phyloP scores from a whole-genome alignment of 768 basidiomycete genomes.

The Suillus variegatus region DNA sequence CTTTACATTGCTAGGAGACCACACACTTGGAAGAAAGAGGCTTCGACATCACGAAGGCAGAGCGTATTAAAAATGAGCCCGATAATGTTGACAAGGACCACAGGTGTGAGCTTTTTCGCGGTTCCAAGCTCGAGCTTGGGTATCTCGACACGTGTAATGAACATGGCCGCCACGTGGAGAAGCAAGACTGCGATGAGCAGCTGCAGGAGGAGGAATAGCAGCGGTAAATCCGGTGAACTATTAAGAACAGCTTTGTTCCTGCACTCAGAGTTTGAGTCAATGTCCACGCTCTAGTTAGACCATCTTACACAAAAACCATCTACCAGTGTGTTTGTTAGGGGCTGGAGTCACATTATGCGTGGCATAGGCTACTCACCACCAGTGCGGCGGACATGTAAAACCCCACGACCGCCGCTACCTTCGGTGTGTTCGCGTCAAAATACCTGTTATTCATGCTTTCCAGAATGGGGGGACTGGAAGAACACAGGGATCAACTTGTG shows the following conservation, averaged over 20 bases:
- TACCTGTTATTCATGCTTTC: conserved; percentile 19
- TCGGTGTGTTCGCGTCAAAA: conserved; percentile 37
- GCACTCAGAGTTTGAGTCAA: conserved; percentile 8
- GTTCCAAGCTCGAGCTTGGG: conserved; percentile 53
- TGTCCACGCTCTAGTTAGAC: background rate
- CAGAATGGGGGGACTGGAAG: conserved; percentile 1
- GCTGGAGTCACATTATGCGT: conserved; percentile 5
- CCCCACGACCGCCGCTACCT: conserved; percentile 69
- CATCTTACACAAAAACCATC: conserved; percentile 52
- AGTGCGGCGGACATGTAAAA: conserved; percentile 82
- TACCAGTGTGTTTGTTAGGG: conserved; percentile 18
- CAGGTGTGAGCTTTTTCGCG: conserved; percentile 60
- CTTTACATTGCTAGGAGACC: background rate
- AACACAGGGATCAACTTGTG: background rate
- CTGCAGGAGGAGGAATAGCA: conserved; percentile 68
- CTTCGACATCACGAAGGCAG: conserved; percentile 76
- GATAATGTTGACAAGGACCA: conserved; percentile 68
- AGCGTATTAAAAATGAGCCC: conserved; percentile 81
- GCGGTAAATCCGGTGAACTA: conserved; percentile 62
- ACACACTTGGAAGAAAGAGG: conserved; percentile 75
- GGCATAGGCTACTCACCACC: conserved; percentile 48
- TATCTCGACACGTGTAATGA: conserved; percentile 54
- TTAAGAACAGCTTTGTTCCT: conserved; percentile 81
- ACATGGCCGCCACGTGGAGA: conserved; percentile 52
- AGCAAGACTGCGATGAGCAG: conserved; percentile 68